Conservation (phyloP, 441 rosid species). For the Eutrema salsugineum region DNA sequence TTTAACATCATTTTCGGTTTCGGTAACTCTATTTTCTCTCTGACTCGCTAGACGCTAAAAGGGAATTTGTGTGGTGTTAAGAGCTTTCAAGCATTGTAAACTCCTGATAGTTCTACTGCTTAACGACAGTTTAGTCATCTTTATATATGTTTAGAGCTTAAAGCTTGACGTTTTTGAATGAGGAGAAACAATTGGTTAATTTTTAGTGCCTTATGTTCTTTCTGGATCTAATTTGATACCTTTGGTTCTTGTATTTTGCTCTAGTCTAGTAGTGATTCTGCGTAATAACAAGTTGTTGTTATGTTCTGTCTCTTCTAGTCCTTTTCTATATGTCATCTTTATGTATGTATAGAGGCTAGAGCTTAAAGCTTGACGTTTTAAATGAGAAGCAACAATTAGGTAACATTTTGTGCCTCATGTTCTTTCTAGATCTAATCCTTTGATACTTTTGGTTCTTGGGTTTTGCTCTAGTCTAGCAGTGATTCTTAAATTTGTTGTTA, state of each 20-base stretch:
- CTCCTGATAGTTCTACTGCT: not conserved
- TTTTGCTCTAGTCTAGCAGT: not conserved
- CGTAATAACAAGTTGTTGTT: not conserved
- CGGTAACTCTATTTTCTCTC: not conserved
- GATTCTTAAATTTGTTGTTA: not conserved
- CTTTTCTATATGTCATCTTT: not conserved
- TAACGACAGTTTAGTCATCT: not conserved
- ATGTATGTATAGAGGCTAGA: too few species aligned
- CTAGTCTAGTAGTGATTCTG: not conserved
- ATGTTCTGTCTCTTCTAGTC: not conserved
- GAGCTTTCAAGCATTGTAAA: not conserved
- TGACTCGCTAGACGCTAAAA: not conserved
- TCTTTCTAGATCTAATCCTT: not conserved
- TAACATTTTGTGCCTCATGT: not conserved
- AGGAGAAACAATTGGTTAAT: not conserved
- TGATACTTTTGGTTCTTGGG: not conserved
- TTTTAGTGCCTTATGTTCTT: not conserved
- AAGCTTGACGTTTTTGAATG: not conserved
- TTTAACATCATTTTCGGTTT: not conserved
- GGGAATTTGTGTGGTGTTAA: not conserved
- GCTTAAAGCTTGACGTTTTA: not conserved
- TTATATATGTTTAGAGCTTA: not conserved
- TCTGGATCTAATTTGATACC: not conserved
- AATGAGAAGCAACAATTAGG: not conserved
- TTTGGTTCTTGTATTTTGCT: not conserved